Evolutionary conservation across 164 flowering plant species (phyloP).

Genomic region (Liquidambar formosana): DNA sequence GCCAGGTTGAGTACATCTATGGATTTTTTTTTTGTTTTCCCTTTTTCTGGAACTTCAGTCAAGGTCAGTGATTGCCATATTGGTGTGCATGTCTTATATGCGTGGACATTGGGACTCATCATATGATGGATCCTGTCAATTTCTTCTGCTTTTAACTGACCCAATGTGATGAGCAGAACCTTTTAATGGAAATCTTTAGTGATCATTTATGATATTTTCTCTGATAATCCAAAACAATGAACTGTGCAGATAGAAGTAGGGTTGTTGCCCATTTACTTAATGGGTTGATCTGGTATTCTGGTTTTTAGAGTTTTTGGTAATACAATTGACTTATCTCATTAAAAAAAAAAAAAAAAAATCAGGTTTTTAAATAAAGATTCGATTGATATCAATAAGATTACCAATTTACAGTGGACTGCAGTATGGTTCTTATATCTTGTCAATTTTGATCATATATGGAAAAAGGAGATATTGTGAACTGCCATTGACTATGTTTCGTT

Average conservation of each 20-base stretch:
- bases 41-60: neutral
- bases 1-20: slow-evolving; percentile 42
- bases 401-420: too few species aligned
- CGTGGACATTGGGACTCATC: neutral
- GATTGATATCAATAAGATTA: too few species aligned
- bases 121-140: neutral
- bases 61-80: neutral
- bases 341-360: too few species aligned
- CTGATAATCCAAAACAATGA: neutral
- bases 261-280: too few species aligned
- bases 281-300: too few species aligned
- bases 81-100: neutral
- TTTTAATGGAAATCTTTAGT: neutral
- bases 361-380: too few species aligned
- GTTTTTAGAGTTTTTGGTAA: too few species aligned
- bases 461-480: too few species aligned
- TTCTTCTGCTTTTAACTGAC: neutral
- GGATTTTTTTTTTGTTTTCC: neutral
- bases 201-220: neutral
- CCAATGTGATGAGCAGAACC: neutral
- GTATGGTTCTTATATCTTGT: too few species aligned
- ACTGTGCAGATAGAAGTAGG: neutral
- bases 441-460: too few species aligned
- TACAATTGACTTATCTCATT: too few species aligned
- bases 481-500: too few species aligned